Base-by-base conservation (phyloP, 345 rosid genomes). In the Crucihimalaya himalaica region DNA sequence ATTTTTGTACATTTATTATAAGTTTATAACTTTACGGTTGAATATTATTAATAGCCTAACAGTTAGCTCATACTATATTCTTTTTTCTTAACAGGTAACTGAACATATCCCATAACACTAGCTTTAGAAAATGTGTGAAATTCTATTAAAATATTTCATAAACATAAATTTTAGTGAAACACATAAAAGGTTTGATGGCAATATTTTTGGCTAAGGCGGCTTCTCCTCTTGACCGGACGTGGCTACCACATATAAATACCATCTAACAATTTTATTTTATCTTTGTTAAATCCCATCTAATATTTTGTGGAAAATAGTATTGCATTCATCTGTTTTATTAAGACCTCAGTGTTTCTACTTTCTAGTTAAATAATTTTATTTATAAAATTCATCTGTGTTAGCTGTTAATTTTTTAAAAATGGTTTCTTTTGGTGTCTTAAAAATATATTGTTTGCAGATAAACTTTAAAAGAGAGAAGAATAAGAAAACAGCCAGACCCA, bases 401-500 rank as follows among this genome's bases (percentile, higher is more conserved):
- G 42, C 6, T 43, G 11, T 43, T 28, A 20, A 1, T 28, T 6
- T 63, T 46, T n/a, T 4, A 18, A 4, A 9, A 39, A 23, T 15
- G 21, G 8, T 4, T 42, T 62, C 1, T 29, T 45, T 48, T 46
- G 28, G 14, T 46, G 43, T 13, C 50, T 14, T 13, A 14, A 6
- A 53, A 25, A 14, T 23, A 50, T 11, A n/a, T 6, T 10, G 20
- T 28, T 39, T 39, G 51, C 18, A 42, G 20, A 48, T 12, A 29
- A 46, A 14, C 3, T 20, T 4, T 7, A 25, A 23, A 2, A 15
- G 45, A 34, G 18, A 70, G 29, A 52, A 9, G 1, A 72, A 48
- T 23, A 60, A 23, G 51, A 59, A 61, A 51, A 34, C 3, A 54
- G 65, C 2, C 25, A 35, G 39, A 35, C 66, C 59, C 59, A 74